A percentile compares a stretch with the other conserved stretches of the same genome.
These are phyloP conservation scores for Starmerella bombi DNA, from an alignment of 805 yeast species.

Conservation along the genomic window DNA sequence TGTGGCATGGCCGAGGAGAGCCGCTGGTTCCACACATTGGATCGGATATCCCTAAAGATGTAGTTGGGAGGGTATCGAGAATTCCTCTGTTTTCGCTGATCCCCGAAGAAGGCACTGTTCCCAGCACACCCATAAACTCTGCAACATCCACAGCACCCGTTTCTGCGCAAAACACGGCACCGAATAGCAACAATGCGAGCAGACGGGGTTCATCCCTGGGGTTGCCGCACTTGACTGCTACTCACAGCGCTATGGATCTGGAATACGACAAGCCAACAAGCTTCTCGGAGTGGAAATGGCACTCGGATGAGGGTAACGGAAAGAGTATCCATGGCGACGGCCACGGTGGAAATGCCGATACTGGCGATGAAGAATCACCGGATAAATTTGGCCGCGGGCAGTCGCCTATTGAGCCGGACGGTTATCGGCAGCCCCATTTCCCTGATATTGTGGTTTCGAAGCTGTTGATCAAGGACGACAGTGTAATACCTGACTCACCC, in stretches of 20 bases:
- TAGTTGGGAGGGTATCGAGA: slow-evolving; percentile 1
- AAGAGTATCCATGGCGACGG: background rate
- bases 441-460: background rate
- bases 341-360: background rate
- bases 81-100: slow-evolving; percentile 13
- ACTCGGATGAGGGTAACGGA: too few species aligned
- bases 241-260: too few species aligned
- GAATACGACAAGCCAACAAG: too few species aligned
- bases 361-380: background rate
- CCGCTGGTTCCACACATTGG: slow-evolving; percentile 12
- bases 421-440: background rate
- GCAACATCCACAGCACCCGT: background rate
- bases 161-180: background rate
- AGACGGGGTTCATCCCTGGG: background rate
- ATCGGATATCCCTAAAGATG: slow-evolving; percentile 1
- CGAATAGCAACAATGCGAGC: background rate
- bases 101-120: background rate
- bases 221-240: background rate
- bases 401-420: background rate
- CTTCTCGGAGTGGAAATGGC: too few species aligned
- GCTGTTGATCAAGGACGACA: slow-evolving; percentile 8
- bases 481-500: background rate
- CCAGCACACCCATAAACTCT: background rate
- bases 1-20: slow-evolving; percentile 20
- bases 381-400: background rate